Base-by-base conservation (phyloP, 2,329 filamentous ascomycete species). In the Fusarium nurragi region DNA sequence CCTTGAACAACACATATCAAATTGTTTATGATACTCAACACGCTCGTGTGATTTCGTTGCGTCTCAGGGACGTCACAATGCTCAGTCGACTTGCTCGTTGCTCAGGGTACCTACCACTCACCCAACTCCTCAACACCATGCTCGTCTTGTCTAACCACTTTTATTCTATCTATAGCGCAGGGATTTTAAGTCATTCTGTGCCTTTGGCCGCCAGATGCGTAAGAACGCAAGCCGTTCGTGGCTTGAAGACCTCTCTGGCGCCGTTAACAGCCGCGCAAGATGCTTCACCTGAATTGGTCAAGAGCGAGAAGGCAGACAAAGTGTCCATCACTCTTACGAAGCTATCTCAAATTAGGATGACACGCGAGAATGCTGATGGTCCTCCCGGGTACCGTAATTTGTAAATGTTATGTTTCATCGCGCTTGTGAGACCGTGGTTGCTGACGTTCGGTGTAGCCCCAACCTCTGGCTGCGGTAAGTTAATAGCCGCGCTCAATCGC, bases 391-490 rank as follows among this genome's bases (percentile, higher is more conserved):
- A 64, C 39, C 59, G 61, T 18, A 60, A 37, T 26, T 64, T 72
- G 70, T 72, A 46, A 70, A 70, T 64, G 30, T 30, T 18, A 38
- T 38, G 32, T 16, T 44, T 22, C 16, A 39, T 26, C 51, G 32
- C 51, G 49, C 65, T 50, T 56, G 18, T 34, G 19, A 30, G 25
- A 48, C 51, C 23, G 26, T 26, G 32, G 23, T 51, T 38, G 56
- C 62, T 67, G 47, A 65, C 56, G n/a, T 34, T 39, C 34, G 48
- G 30, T 61, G 26, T 26, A 74, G 72, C 37, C 69, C 71, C 9
- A 71, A 71, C 38, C 21, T 74, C 25, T 74, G 73, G 73, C 60
- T 74, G 28, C 69, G 73, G 73, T 74, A 64, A 50, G 69, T 64
- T 36, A 40, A 45, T 22, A 40, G 13, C 40, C 39, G 48, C 52